phyloP scores from a whole-genome alignment of 2,329 filamentous ascomycete genomes.

The Cercospora berteroae region DNA sequence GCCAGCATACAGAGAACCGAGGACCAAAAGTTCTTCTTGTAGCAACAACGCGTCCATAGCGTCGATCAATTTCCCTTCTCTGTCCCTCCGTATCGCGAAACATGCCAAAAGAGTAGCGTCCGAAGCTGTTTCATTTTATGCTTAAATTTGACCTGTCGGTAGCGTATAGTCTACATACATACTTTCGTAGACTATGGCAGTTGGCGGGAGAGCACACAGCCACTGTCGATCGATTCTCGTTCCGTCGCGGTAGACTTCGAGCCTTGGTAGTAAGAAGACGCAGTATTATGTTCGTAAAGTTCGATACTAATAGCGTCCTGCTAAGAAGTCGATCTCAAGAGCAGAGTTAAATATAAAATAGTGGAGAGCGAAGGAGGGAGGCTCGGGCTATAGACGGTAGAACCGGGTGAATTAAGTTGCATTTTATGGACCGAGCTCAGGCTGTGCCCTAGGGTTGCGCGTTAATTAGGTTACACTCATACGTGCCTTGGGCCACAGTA shows the following conservation, averaged over 20 bases:
- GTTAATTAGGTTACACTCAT: neutral
- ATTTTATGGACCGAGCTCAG: neutral
- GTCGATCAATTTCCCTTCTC: neutral
- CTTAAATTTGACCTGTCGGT: neutral
- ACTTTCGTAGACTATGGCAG: neutral
- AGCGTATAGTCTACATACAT: neutral
- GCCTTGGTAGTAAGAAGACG: neutral
- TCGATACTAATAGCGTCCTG: neutral
- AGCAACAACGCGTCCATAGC: neutral
- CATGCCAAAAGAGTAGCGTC: neutral
- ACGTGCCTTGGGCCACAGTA: rapidly evolving
- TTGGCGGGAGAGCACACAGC: neutral
- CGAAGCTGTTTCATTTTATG: neutral
- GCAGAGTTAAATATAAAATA: neutral
- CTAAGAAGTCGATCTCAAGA: neutral
- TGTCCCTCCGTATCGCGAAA: neutral
- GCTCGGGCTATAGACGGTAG: neutral
- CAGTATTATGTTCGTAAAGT: neutral
- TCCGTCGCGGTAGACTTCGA: neutral
- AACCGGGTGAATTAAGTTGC: neutral
- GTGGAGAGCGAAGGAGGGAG: neutral
- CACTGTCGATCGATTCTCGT: neutral
- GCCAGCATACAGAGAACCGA: neutral
- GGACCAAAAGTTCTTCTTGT: neutral
- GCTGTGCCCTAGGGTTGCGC: neutral